Conservation (phyloP, 495 filamentous ascomycete genomes). For the Aspergillus olivimuriae region DNA sequence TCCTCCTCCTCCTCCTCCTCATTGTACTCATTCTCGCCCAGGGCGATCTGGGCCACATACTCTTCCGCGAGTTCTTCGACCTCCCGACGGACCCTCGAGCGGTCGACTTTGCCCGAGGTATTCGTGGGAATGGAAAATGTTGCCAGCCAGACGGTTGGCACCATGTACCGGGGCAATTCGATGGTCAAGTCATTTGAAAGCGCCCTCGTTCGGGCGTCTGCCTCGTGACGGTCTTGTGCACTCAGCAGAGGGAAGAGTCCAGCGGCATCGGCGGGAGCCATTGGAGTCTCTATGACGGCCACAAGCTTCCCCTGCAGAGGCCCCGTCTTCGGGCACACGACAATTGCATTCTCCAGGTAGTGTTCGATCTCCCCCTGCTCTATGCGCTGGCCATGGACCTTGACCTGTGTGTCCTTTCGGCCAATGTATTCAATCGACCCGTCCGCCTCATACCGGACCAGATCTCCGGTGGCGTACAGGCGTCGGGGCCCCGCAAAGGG, state of each 20-base stretch:
- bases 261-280: background rate
- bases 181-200: slow-evolving; percentile 6
- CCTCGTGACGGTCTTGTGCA: background rate
- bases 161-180: slow-evolving; percentile 39
- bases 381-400: slow-evolving; percentile 11
- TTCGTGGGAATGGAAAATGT: no score
- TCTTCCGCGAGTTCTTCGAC: no score
- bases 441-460: slow-evolving; percentile 23
- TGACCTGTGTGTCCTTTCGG: slow-evolving; percentile 25
- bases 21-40: no score
- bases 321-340: no score
- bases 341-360: slow-evolving; percentile 9
- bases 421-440: slow-evolving; percentile 35
- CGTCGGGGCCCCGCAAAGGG: slow-evolving; percentile 11
- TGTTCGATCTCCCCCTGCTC: slow-evolving; percentile 32
- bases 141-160: slow-evolving; percentile 45
- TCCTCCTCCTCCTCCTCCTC: no score
- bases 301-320: background rate
- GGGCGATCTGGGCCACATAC: no score
- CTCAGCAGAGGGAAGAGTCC: background rate
- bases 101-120: no score
- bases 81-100: no score
- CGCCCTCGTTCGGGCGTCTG: background rate
- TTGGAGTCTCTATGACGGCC: background rate
- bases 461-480: slow-evolving; percentile 19